Base-by-base conservation (phyloP, 306 rosid genomes). In the Dalbergia cochinchinensis region DNA sequence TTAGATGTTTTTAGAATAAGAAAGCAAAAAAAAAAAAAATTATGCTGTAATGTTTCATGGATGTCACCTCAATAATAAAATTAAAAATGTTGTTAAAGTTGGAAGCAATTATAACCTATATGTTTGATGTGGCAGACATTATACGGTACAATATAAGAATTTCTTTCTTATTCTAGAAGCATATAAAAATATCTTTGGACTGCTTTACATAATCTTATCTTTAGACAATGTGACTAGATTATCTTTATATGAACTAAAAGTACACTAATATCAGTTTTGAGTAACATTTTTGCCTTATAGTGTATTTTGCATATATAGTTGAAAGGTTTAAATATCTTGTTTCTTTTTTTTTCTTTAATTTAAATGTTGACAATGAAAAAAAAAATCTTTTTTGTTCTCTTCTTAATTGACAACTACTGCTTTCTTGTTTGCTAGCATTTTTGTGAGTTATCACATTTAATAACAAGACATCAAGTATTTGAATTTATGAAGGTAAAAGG, bases 141-240 rank as follows among this genome's bases (percentile, higher is more conserved):
- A 54, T 15, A n/a, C 5, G 60, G 26, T 54, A 16, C 22, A 54
- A 18, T 18, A n/a, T 54, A 54, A 5, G 18, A 13, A 48, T 5
- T 54, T 54, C n/a, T 6, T n/a, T 54, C n/a, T 18, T n/a, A 7
- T n/a, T 11, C 22, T 6, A 6, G n/a, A 15, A 54, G 20, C 19
- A 16, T 54, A n/a, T 54, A 54, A 54, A 54, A 54, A 16, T 47
- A 47, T 54, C 60, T 5, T 54, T n/a, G 20, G 20, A 55, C 54
- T 73, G 62, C 51, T 7, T 51, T 57, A 39, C 51, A 19, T 82
- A 42, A 22, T 77, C 70, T 64, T 77, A 45, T 71, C 70, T 42
- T 55, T 45, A 75, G 48, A 71, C 35, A 82, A 7, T 33, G 13
- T 63, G 66, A 31, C 54, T 82, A 69, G 42, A 42, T 69, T 44